Base-by-base conservation (phyloP, 225 moss, liverwort and hornwort genomes). In the Polytrichum commune region DNA sequence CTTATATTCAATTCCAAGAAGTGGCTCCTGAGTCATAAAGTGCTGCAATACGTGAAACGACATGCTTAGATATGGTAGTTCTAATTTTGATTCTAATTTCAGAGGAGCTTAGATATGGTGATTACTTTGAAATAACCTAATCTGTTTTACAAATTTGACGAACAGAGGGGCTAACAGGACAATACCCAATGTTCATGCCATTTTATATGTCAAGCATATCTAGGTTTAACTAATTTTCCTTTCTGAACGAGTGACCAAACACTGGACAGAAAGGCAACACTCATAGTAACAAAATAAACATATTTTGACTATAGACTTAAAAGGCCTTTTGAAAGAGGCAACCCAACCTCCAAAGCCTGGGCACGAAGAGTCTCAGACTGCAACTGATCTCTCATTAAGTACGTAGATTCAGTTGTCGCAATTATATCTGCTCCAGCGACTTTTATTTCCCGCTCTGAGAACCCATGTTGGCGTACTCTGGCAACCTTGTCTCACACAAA, bases 391-490 rank as follows among this genome's bases (percentile, higher is more conserved):
- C 86, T 90, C 76, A 90, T 83, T 67, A 93, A 57, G 75, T 91
- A 91, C 3, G 68, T 72, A 30, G 91, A 90, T 73, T 91, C 86
- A 18, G 85, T 77, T 30, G 81, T 74, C 53, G 75, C 74, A 80
- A 90, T 83, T 54, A 90, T 54, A 62, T 78, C 80, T 30, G 90
- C 91, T 63, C 86, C 79, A 18, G 84, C 88, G 65, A 90, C 75
- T 53, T 88, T 88, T 71, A 91, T 74, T 83, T 93, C 91, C 13
- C 91, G 83, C 67, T 91, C 90, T 63, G 93, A 91, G 72, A 93
- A 91, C 18, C 93, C 93, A 65, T 93, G 81, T 64, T 82, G 53
- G 19, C 90, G 90, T 35, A 91, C 76, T 67, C 91, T 81, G 58
- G 91, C 86, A 77, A 90, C 80, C 93, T 94, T 80, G 70, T 64